Evolutionary conservation across 2,329 filamentous ascomycete genomes (phyloP), one percentile per base, ranked within the genome.

Genomic region (Orbilia quercus): DNA sequence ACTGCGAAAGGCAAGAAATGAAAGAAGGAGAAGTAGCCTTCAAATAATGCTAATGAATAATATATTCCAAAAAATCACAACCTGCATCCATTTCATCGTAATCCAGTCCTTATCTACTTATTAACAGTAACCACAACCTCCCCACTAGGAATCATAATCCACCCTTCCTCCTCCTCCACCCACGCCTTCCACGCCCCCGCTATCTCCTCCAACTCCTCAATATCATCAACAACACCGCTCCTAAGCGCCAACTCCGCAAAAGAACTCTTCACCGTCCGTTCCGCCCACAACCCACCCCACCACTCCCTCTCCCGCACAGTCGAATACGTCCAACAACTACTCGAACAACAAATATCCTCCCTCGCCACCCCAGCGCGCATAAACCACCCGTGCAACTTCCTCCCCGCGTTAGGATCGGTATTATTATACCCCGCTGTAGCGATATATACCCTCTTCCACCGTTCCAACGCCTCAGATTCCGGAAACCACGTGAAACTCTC

Each of bases 21-120:
- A n/a, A n/a, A n/a, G n/a, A n/a, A n/a, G n/a, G n/a, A n/a, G n/a
- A n/a, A n/a, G n/a, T n/a, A n/a, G 2, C 20, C 22, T 40, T 25
- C 22, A 16, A 31, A 60, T 69, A 69, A 69, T 69, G 47, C 64
- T 69, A 69, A 69, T 69, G 47, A n/a, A 59, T 69, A 69, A 69
- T 69, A 60, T 55, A 11, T 47, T 48, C 42, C 51, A 5, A 11
- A 42, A 42, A 6, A 57, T 57, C 34, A n/a, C 3, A 44, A 57
- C 16, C 14, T 28, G 7, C 22, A 3, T 23, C 25, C 18, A 28
- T n/a, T 22, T 36, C 9, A 1, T 25, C 44, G 36, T 42, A 3
- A n/a, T n/a, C 25, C 44, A 40, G n/a, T 40, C 36, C 36, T 4
- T 40, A 40, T 42, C 18, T 42, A 9, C 40, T 70, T 70, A 5